Percentiles rank a stretch among this genome's conserved stretches.
These are phyloP conservation scores for Lipomyces yarrowii DNA, from an alignment of 1,139 yeast genomes.

Conservation along the genomic window DNA sequence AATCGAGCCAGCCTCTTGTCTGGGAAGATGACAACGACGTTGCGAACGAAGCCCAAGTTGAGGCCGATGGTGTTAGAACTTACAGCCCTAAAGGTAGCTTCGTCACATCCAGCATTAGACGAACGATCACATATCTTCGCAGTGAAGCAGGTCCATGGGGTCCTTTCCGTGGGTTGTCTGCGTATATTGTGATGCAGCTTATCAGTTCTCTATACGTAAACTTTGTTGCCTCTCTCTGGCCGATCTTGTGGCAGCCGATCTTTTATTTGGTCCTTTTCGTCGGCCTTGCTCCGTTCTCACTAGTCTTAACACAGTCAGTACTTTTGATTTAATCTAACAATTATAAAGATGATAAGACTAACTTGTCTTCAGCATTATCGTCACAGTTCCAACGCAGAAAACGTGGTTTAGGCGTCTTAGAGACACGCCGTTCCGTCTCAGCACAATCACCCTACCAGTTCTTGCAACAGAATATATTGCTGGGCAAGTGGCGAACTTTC, in stretches of 20 bases:
- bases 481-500: background rate
- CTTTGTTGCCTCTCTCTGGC: background rate
- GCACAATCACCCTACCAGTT: conserved; percentile 3
- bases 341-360: background rate
- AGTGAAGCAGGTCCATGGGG: conserved; percentile 10
- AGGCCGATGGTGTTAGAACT: background rate
- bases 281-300: conserved; percentile 6
- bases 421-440: conserved; percentile 2
- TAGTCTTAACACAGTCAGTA: conserved; percentile 5
- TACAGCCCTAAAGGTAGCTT: background rate
- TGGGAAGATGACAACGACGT: conserved; percentile 1
- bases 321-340: background rate
- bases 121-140: conserved; percentile 7
- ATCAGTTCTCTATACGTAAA: background rate
- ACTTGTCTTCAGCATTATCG: conserved; percentile 4
- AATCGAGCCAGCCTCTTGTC: conserved; percentile 4
- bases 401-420: conserved; percentile 6
- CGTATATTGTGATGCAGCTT: background rate
- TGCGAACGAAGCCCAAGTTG: background rate
- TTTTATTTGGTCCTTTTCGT: background rate
- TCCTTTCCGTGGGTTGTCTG: conserved; percentile 9
- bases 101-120: conserved; percentile 11
- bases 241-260: background rate
- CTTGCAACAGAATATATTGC: background rate
- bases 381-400: conserved; percentile 9